Evolutionary conservation across 805 yeast species (phyloP), one percentile per base, ranked within the genome.

Genomic region (Naumovozyma castellii): DNA sequence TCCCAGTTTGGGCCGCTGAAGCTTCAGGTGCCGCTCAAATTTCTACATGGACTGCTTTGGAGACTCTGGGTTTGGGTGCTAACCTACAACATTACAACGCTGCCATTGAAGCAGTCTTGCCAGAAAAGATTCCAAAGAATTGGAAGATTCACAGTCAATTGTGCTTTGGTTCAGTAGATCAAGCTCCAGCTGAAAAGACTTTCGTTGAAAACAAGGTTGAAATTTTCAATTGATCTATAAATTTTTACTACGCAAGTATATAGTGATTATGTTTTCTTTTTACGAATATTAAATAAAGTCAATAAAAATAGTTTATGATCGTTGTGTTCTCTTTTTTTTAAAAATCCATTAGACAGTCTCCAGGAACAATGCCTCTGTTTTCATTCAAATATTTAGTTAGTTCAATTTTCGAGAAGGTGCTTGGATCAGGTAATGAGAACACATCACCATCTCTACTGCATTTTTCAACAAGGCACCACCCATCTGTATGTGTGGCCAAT

Each of bases 81-180:
- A 73, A 69, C 49, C 61, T 73, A 47, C 78, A 73, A 56, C 78
- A 73, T 57, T 73, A 68, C 67, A 70, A 68, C 56, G 69, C 66
- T 38, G 59, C 59, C 38, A 67, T 72, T 38, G 61, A 62, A 44
- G 65, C 55, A 34, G 68, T 67, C 38, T 46, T 66, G 47, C 61
- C 64, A 44, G 54, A 51, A 25, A 57, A 65, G 40, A 58, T 68
- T 17, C 74, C 75, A 39, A 57, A 53, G 36, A 51, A 56, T 36
- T 71, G 75, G 74, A 56, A 53, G 33, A 66, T 72, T 38, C 69
- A 64, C 44, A 67, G 73, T 33, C 76, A 73, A 59, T 62, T 73
- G 50, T 71, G 65, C 30, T 72, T 73, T 44, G 78, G 78, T 55
- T 49, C 61, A 10, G 68, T 69, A 48, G 60, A 53, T 27, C 66